A percentile compares a stretch with the other conserved stretches of the same genome.
Conservation (phyloP, 1,284 basidiomycete genomes). For the Sutorius eximius region DNA sequence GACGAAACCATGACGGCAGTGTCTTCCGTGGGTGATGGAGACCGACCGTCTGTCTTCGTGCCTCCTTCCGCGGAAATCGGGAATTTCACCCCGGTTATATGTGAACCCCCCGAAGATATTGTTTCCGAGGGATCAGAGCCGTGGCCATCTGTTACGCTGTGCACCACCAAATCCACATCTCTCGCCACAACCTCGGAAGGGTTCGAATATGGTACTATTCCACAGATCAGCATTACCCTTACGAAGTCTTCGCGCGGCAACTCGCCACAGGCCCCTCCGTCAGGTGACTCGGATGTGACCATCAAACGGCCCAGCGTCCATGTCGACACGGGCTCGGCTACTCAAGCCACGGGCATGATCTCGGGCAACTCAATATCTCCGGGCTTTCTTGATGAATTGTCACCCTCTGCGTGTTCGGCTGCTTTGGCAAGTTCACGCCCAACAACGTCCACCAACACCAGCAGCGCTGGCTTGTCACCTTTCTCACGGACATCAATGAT, state of each 20-base stretch:
- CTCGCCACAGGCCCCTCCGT: constrained; percentile 25
- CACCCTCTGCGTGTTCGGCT: constrained; percentile 23
- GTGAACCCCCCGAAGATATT: constrained; percentile 34
- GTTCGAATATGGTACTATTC: constrained; percentile 23
- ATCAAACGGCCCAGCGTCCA: constrained; percentile 32
- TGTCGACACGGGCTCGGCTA: constrained; percentile 29
- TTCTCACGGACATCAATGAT: constrained; percentile 29
- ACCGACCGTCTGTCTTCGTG: constrained; percentile 10
- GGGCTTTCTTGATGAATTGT: constrained; percentile 23
- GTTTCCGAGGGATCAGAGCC: constrained; percentile 20
- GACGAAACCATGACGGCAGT: constrained; percentile 20
- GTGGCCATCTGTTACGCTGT: constrained; percentile 13
- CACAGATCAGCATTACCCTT: constrained; percentile 32
- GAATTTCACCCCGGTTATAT: constrained; percentile 27
- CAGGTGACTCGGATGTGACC: constrained; percentile 32
- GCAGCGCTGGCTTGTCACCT: constrained; percentile 25
- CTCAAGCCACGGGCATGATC: constrained; percentile 21
- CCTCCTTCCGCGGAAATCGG: constrained; percentile 30
- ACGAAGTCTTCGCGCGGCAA: constrained; percentile 32
- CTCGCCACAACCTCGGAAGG: constrained; percentile 13
- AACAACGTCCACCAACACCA: constrained; percentile 28
- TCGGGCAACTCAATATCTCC: constrained; percentile 16
- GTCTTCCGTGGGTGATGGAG: constrained; percentile 15
- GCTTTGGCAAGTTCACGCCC: constrained; percentile 27
- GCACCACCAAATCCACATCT: constrained; percentile 12